These are phyloP conservation scores for Alternaria arborescens DNA, from an alignment of 2,329 filamentous ascomycete species.

Conservation along the genomic window DNA sequence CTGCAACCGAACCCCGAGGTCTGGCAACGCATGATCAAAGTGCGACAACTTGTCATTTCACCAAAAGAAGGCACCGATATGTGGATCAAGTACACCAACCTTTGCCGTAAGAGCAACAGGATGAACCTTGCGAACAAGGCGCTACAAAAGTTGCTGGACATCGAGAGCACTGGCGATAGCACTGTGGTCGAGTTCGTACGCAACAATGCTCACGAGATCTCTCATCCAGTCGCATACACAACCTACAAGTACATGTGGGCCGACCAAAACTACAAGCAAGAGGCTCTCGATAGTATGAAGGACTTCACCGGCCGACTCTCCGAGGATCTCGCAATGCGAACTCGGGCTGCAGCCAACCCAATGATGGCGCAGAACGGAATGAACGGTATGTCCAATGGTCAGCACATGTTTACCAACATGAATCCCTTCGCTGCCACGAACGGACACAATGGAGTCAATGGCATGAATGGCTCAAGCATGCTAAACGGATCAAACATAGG, in stretches of 20 bases:
- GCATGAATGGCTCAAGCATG: conserved; percentile 47
- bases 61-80: conserved; percentile 96
- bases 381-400: conserved; percentile 57
- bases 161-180: conserved; percentile 41
- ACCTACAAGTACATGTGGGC: conserved; percentile 98
- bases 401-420: conserved; percentile 44
- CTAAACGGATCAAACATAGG: conserved; percentile 37
- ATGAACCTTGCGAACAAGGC: conserved; percentile 96
- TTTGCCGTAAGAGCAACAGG: conserved; percentile 94
- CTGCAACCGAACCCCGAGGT: conserved; percentile 98
- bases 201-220: conserved; percentile 55
- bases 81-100: conserved; percentile 99
- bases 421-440: conserved; percentile 54
- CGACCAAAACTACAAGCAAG: conserved; percentile 55
- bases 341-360: conserved; percentile 47
- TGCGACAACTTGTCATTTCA: conserved; percentile 88
- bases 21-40: conserved; percentile 97
- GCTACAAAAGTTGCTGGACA: conserved; percentile 81
- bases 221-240: conserved; percentile 92
- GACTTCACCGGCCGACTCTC: conserved; percentile 69
- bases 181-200: conserved; percentile 47
- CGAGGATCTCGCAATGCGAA: conserved; percentile 62
- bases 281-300: conserved; percentile 64
- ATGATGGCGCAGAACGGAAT: conserved; percentile 44
- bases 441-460: conserved; percentile 61